Evolutionary conservation across 1,139 yeast species (phyloP).

Genomic region (Yamadazyma kanchanaburiensis): DNA sequence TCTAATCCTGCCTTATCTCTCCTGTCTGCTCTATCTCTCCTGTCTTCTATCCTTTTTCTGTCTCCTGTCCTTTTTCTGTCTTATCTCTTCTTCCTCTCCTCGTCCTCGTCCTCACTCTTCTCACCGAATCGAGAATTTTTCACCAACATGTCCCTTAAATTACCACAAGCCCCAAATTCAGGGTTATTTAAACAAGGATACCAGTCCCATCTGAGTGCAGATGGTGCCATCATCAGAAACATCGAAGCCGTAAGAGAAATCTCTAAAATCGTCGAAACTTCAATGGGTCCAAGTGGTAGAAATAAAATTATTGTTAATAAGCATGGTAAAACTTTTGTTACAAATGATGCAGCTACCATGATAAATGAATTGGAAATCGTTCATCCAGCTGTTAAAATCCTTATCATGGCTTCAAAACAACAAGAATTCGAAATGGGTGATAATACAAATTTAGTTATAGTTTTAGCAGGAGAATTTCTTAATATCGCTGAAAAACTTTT

Average conservation of each 20-base stretch:
- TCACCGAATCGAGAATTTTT: slow-evolving; percentile 1
- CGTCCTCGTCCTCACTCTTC: background rate
- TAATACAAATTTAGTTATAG: slow-evolving; percentile 45
- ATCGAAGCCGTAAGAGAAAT: slow-evolving; percentile 94
- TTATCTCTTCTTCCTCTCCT: background rate
- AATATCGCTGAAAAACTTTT: slow-evolving; percentile 80
- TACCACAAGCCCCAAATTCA: slow-evolving; percentile 91
- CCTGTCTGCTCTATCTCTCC: no score
- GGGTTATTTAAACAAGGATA: slow-evolving; percentile 97
- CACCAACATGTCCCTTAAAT: slow-evolving; percentile 70
- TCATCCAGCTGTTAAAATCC: slow-evolving; percentile 94
- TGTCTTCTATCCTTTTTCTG: no score
- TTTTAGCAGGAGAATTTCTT: slow-evolving; percentile 86
- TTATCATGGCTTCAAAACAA: slow-evolving; percentile 95
- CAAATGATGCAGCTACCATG: slow-evolving; percentile 97
- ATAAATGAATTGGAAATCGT: slow-evolving; percentile 88
- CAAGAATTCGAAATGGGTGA: slow-evolving; percentile 82
- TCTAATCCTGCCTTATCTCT: no score
- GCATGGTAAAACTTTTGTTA: slow-evolving; percentile 78
- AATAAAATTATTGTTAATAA: slow-evolving; percentile 90
- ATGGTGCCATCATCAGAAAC: slow-evolving; percentile 91
- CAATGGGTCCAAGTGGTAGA: slow-evolving; percentile 97
- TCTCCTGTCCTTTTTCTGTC: no score
- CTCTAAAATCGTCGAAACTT: slow-evolving; percentile 84
- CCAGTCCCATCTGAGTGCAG: slow-evolving; percentile 81